Evolutionary conservation across 495 filamentous ascomycete genomes (phyloP).

Genomic region (Astrothelium macrocarpum): DNA sequence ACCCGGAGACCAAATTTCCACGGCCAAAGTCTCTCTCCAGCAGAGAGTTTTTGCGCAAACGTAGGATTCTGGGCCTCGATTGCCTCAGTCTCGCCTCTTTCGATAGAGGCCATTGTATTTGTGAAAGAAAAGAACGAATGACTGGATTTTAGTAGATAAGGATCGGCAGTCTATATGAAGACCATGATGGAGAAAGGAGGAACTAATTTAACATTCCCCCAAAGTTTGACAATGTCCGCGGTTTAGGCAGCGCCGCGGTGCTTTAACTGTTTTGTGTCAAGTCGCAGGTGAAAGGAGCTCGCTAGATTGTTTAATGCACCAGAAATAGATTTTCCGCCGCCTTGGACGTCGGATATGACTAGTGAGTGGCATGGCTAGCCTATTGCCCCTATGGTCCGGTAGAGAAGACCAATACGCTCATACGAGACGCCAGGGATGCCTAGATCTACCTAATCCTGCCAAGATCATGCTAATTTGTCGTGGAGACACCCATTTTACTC

Average conservation of each 20-base stretch:
- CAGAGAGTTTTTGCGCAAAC: conserved; percentile 12
- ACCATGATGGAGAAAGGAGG: no score
- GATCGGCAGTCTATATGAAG: no score
- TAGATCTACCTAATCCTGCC: no score
- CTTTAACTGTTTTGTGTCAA: not conserved
- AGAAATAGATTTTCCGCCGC: not conserved
- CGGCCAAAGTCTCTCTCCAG: conserved; percentile 21
- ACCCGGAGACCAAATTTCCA: conserved; percentile 28
- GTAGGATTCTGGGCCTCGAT: conserved; percentile 1
- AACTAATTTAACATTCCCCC: no score
- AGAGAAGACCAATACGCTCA: no score
- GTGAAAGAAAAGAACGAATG: not conserved
- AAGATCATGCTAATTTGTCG: no score
- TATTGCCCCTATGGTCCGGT: no score
- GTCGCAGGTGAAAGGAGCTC: not conserved
- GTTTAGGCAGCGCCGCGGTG: no score
- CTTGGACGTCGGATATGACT: not conserved
- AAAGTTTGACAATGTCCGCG: no score
- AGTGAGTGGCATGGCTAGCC: no score
- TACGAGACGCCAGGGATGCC: no score
- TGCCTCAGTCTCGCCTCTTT: not conserved
- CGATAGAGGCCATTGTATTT: not conserved
- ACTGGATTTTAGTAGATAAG: not conserved
- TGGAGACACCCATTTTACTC: no score
- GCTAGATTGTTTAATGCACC: not conserved